These are phyloP conservation scores for Talaromyces sp. DNA, from an alignment of 2,329 filamentous ascomycete genomes.

Conservation along the genomic window DNA sequence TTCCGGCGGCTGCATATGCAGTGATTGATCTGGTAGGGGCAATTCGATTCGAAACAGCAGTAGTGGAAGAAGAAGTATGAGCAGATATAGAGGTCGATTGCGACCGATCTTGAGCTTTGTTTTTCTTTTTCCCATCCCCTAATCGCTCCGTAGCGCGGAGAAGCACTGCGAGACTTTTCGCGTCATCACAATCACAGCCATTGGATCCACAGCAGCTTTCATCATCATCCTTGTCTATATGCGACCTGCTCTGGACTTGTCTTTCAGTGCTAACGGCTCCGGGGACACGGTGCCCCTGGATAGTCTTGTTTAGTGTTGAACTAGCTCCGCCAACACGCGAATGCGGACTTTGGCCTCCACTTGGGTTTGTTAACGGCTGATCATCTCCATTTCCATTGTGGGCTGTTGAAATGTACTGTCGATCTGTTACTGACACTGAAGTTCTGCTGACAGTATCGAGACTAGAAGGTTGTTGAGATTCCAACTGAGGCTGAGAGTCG, in stretches of 20 bases:
- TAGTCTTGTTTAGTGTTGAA: slow-evolving; percentile 1
- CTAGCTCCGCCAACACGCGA: not conserved
- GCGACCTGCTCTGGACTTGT: not conserved
- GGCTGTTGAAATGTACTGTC: not conserved
- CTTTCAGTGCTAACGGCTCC: slow-evolving; percentile 1
- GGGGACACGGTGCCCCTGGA: not conserved
- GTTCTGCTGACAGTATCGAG: not conserved
- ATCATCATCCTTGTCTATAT: slow-evolving; percentile 7
- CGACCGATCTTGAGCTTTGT: not conserved
- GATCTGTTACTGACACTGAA: not conserved
- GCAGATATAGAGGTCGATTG: not conserved
- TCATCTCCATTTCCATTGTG: not conserved
- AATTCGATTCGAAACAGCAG: not conserved
- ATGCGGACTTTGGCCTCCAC: not conserved
- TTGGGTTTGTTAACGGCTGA: not conserved
- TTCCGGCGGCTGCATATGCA: not conserved
- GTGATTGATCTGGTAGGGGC: not conserved
- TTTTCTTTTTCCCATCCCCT: slow-evolving; percentile 4
- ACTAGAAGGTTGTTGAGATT: slow-evolving; percentile 3
- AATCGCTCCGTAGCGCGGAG: slow-evolving; percentile 16
- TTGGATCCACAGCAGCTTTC: slow-evolving; percentile 13
- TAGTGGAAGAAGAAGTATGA: not conserved
- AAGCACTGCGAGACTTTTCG: slow-evolving; percentile 18
- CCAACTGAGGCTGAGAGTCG: not conserved
- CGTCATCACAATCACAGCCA: slow-evolving; percentile 15